phyloP scores from a whole-genome alignment of 495 filamentous ascomycete species.

The Penicillium robsamsonii region DNA sequence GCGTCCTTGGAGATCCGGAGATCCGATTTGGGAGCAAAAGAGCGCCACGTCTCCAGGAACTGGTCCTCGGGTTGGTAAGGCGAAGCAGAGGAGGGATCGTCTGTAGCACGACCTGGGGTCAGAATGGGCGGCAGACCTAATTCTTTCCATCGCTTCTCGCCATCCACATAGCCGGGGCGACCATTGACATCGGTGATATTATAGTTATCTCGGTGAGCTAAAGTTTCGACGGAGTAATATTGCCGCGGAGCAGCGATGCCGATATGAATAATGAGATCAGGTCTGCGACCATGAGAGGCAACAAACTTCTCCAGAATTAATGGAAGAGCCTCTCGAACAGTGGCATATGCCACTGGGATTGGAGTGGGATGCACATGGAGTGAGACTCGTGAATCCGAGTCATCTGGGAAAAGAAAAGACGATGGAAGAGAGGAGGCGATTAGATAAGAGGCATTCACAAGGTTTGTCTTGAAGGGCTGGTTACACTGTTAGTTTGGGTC shows the following conservation, averaged over 20 bases:
- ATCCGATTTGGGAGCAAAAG: constrained; percentile 44
- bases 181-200: constrained; percentile 65
- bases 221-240: constrained; percentile 67
- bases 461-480: constrained; percentile 66
- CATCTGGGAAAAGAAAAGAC: constrained; percentile 27
- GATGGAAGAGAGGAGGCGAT: constrained; percentile 56
- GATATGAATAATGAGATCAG: constrained; percentile 72
- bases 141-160: constrained; percentile 47
- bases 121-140: constrained; percentile 39
- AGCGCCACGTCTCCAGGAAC: constrained; percentile 38
- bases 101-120: constrained; percentile 26
- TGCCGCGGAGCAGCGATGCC: constrained; percentile 72
- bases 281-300: constrained; percentile 41
- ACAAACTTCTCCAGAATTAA: constrained; percentile 44
- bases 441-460: constrained; percentile 70
- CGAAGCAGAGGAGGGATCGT: not conserved
- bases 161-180: constrained; percentile 51
- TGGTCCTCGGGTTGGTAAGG: constrained; percentile 35
- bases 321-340: constrained; percentile 62
- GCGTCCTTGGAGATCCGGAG: constrained; percentile 69
- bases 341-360: constrained; percentile 65
- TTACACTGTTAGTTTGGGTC: constrained; percentile 13
- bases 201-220: constrained; percentile 76
- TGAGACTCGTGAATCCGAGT: constrained; percentile 49
- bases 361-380: constrained; percentile 65